phyloP scores from a whole-genome alignment of 495 filamentous ascomycete genomes.

The Trichoderma orchidacearum region DNA sequence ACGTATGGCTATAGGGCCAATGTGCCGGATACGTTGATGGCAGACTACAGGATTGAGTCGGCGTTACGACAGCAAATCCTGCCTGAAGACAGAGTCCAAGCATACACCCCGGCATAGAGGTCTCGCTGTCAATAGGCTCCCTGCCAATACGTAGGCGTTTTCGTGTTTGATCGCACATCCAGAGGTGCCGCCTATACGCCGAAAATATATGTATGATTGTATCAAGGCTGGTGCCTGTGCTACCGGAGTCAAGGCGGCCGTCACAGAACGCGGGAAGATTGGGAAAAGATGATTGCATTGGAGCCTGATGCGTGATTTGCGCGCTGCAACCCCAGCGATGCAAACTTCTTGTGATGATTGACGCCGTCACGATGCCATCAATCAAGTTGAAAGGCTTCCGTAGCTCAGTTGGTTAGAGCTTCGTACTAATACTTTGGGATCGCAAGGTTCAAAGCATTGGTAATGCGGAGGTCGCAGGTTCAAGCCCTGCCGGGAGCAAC shows the following conservation, averaged over 20 bases:
- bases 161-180: constrained; percentile 34
- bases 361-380: too few species aligned
- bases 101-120: constrained; percentile 47
- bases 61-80: constrained; percentile 51
- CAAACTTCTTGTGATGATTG: too few species aligned
- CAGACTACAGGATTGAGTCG: constrained; percentile 46
- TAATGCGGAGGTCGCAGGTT: too few species aligned
- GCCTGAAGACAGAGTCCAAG: constrained; percentile 45
- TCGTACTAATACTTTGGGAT: too few species aligned
- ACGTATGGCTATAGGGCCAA: constrained; percentile 52
- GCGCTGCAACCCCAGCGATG: too few species aligned
- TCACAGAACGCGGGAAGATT: constrained; percentile 34
- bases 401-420: too few species aligned
- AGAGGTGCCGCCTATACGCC: constrained; percentile 33
- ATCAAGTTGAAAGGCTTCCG: too few species aligned
- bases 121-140: constrained; percentile 47
- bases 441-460: too few species aligned
- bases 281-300: too few species aligned
- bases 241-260: constrained; percentile 40
- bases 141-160: constrained; percentile 40
- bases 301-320: too few species aligned
- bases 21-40: constrained; percentile 47
- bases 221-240: constrained; percentile 47
- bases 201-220: constrained; percentile 39
- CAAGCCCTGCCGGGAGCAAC: too few species aligned